Base-by-base conservation (phyloP, 176 grass and related monocot species). In the Zoysia japonica region DNA sequence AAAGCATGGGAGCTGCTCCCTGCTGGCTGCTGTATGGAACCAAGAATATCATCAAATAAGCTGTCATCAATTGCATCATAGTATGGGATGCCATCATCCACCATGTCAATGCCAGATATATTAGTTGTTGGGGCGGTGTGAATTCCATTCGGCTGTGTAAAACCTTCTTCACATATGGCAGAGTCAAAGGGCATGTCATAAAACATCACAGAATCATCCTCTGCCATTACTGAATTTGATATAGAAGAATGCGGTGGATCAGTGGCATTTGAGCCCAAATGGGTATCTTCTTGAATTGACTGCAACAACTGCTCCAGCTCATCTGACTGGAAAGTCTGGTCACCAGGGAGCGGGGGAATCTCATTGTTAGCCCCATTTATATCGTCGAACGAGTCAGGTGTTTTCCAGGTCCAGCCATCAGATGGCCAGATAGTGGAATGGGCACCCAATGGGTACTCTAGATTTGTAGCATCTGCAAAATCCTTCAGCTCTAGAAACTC, bases 401-500 rank as follows among this genome's bases (percentile, higher is more conserved):
- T 28, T 28, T 28, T 28, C 28, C 28, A 28, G 28, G 28, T 28
- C 28, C 28, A 28, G 28, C 28, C 28, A 28, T 28, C 28, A 28
- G 28, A 28, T 28, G 28, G 28, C 81, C 81, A 87, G 49, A 84
- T 47, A 6, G 80, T 81, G 53, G 89, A 90, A 20, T 67, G 74
- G 83, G 83, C 78, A 36, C 3, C 80, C 7, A 80, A 17, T 70
- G 76, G 67, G 19, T 47, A 73, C 62, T 84, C 72, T 20, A 78
- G 63, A 85, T 85, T 80, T 71, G 64, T 43, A 62, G 56, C 64
- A 91, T 88, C 85, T 78, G 65, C 83, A 72, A 90, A 82, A 83
- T 98, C 95, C 69, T 94, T 94, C 71, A 98, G 71, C 77, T 94
- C 90, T 19, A 98, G 64, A 49, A 81, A 98, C 65, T 75, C 95